Base-by-base conservation (phyloP, 495 filamentous ascomycete genomes). In the Talaromyces adpressus region DNA sequence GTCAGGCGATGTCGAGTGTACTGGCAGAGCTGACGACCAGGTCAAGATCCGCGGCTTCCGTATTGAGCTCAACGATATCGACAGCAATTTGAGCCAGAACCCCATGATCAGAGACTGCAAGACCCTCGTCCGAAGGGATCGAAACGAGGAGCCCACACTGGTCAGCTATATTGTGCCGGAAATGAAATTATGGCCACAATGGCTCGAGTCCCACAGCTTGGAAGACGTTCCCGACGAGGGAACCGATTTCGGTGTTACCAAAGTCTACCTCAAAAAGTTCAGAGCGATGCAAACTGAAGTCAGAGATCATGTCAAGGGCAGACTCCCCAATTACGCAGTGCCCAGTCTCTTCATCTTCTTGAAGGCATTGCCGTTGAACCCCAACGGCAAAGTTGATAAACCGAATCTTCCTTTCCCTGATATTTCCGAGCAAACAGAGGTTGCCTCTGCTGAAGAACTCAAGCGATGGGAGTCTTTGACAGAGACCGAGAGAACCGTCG, bases 41-140 rank as follows among this genome's bases (percentile, higher is more conserved):
- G 89, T 96, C 71, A 97, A 97, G 78, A 96, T 98, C 65, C 88
- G 93, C 58, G 93, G 93, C 5, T 97, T 98, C 80, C 82, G 93
- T 59, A 95, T 98, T 67, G 93, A 98, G 74, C 87, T 98, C 29
- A 90, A 90, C 64, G 94, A 98, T 61, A 97, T 97, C 63, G 93
- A 98, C 71, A 92, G 84, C 45, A 87, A 93, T 68, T 78, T 97
- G 20, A 87, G 86, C 49, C 84, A 88, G 51, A 86, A 96, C 72
- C 86, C 87, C 5, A 73, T 97, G 4, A 84, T 98, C 6, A 78
- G 90, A 18, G 94, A 98, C 65, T 93, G 91, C 75, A 86, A 92
- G 59, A 98, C 94, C 1, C 74, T 98, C 2, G 87, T 97, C 0
- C 80, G 90, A 63, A 84, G 94, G 75, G 91, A 97, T 72, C 91